Evolutionary conservation across 495 filamentous ascomycete genomes (phyloP).

Genomic region (Copromyces sp.): DNA sequence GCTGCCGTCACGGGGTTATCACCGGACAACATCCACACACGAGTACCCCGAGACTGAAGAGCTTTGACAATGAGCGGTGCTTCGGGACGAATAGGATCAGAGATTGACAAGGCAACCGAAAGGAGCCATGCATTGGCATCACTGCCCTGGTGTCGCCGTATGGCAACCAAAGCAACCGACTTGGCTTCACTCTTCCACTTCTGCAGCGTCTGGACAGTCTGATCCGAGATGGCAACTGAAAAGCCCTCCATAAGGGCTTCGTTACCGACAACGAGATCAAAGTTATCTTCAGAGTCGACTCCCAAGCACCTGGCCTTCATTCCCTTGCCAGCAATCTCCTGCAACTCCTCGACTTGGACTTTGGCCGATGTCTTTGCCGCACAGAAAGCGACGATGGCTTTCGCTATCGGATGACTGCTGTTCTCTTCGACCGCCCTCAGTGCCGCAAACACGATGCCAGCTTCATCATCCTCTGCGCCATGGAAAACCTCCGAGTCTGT

Average conservation of each 20-base stretch:
- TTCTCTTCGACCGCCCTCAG: constrained; percentile 65
- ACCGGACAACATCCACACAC: constrained; percentile 88
- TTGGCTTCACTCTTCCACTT: constrained; percentile 63
- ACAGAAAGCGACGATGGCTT: constrained; percentile 66
- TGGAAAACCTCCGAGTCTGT: constrained; percentile 53
- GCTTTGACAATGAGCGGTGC: constrained; percentile 53
- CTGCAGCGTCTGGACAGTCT: constrained; percentile 39
- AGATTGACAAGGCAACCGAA: constrained; percentile 44
- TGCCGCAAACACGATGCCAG: constrained; percentile 30
- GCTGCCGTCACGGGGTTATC: constrained; percentile 67
- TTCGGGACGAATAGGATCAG: constrained; percentile 74
- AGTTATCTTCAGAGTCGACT: constrained; percentile 22
- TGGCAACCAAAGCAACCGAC: constrained; percentile 60
- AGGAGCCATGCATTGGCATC: constrained; percentile 25
- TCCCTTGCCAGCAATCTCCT: constrained; percentile 75
- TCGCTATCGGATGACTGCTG: constrained; percentile 81
- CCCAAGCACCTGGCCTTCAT: constrained; percentile 58
- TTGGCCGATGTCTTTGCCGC: constrained; percentile 17
- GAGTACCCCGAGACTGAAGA: constrained; percentile 55
- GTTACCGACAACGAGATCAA: constrained; percentile 74
- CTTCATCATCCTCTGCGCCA: constrained; percentile 7
- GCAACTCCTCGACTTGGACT: constrained; percentile 37
- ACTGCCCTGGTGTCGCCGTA: constrained; percentile 13
- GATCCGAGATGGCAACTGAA: constrained; percentile 20
- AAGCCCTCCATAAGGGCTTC: constrained; percentile 57